Conservation (phyloP, 495 filamentous ascomycete species). For the Trichodelitschia bisporula region DNA sequence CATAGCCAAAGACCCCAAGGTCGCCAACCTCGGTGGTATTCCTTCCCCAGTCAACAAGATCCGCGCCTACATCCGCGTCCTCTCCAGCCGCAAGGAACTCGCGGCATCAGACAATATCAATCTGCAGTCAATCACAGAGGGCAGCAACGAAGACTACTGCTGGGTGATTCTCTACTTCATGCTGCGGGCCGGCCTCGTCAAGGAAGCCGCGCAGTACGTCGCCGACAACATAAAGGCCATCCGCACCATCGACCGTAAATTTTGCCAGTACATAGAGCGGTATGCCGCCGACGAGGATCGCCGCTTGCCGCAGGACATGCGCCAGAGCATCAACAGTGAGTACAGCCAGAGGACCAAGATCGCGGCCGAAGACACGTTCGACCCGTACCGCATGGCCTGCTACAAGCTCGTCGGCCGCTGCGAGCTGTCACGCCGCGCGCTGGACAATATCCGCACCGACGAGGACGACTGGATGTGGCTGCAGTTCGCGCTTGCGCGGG, state of each 20-base stretch:
- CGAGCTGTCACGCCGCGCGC: constrained; percentile 52
- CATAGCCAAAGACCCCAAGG: constrained; percentile 58
- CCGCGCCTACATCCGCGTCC: constrained; percentile 68
- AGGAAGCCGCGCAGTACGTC: constrained; percentile 70
- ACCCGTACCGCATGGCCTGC: constrained; percentile 91
- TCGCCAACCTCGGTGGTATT: constrained; percentile 73
- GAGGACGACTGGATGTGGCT: constrained; percentile 96
- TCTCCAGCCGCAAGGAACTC: constrained; percentile 50
- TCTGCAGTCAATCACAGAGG: constrained; percentile 44
- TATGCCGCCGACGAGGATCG: constrained; percentile 49
- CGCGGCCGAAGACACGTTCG: constrained; percentile 63
- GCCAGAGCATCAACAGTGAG: constrained; percentile 66
- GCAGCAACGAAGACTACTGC: constrained; percentile 62
- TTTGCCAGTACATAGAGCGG: constrained; percentile 64
- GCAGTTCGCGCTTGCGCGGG: constrained; percentile 75
- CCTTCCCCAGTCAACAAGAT: constrained; percentile 75
- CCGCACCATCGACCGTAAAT: constrained; percentile 71
- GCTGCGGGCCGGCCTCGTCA: constrained; percentile 60
- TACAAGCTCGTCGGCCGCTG: constrained; percentile 95
- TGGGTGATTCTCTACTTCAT: constrained; percentile 91
- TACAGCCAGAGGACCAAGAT: constrained; percentile 20
- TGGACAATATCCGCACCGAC: constrained; percentile 56
- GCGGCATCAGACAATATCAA: constrained; percentile 46
- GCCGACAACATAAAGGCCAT: constrained; percentile 50
- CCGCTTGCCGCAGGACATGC: constrained; percentile 47